Evolutionary conservation across 805 yeast genomes (phyloP).

Genomic region (Jamesozyma spencerorum): DNA sequence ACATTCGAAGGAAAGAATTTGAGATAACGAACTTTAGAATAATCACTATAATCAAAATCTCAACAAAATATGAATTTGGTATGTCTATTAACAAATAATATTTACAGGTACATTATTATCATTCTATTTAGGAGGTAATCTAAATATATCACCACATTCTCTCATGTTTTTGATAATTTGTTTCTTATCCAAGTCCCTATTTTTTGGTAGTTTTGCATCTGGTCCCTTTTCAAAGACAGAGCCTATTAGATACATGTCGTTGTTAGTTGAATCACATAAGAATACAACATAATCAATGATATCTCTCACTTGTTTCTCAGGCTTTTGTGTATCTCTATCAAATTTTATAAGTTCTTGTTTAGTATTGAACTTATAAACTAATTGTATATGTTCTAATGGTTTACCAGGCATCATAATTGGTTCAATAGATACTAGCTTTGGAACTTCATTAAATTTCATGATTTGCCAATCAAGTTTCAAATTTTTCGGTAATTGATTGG

Average conservation of each 20-base stretch:
- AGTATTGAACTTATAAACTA: slow-evolving; percentile 55
- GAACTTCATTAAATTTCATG: slow-evolving; percentile 56
- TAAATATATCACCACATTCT: slow-evolving; percentile 26
- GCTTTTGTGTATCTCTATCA: slow-evolving; percentile 36
- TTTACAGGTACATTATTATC: not conserved
- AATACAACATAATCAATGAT: slow-evolving; percentile 54
- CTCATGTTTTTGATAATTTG: slow-evolving; percentile 25
- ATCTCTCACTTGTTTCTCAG: slow-evolving; percentile 41
- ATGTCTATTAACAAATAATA: not conserved
- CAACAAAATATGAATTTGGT: too few relatives aligned
- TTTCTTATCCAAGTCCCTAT: slow-evolving; percentile 17
- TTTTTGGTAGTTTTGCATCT: slow-evolving; percentile 30
- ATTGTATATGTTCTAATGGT: slow-evolving; percentile 47
- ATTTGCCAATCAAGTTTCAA: slow-evolving; percentile 68
- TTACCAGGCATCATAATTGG: slow-evolving; percentile 52
- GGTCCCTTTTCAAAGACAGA: slow-evolving; percentile 54
- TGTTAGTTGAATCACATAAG: slow-evolving; percentile 50
- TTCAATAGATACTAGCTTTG: slow-evolving; percentile 64
- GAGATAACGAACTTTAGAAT: too few relatives aligned
- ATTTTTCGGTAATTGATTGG: slow-evolving; percentile 45
- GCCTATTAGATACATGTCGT: slow-evolving; percentile 53
- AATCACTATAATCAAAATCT: too few relatives aligned
- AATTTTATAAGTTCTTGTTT: slow-evolving; percentile 47
- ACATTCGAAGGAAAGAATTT: too few relatives aligned
- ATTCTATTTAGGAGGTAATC: slow-evolving; percentile 9